Evolutionary conservation across 495 filamentous ascomycete species (phyloP).

Genomic region (Lindgomyces ingoldianus): DNA sequence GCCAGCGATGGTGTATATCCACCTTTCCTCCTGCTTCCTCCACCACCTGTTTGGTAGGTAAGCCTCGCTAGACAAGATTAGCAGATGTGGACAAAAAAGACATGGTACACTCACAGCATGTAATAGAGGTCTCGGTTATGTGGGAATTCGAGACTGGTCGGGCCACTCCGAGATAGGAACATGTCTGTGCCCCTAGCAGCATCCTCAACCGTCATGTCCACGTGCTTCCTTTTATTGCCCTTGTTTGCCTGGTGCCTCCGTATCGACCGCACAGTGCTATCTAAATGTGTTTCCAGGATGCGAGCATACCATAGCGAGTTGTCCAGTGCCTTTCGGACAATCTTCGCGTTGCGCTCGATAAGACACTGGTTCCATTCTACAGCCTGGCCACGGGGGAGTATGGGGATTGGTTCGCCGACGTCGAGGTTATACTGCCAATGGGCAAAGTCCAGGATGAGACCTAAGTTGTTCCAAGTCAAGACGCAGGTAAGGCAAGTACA

Average conservation of each 20-base stretch:
- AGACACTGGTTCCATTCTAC: slow-evolving; percentile 53
- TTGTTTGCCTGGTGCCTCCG: slow-evolving; percentile 51
- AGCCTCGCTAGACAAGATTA: slow-evolving; percentile 33
- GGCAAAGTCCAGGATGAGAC: slow-evolving; percentile 55
- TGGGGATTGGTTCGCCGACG: slow-evolving; percentile 53
- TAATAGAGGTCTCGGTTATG: slow-evolving; percentile 58
- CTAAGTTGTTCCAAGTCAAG: slow-evolving; percentile 55
- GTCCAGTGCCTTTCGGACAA: slow-evolving; percentile 48
- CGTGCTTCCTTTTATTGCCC: slow-evolving; percentile 51
- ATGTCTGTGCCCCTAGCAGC: slow-evolving; percentile 47
- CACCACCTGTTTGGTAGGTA: slow-evolving; percentile 53
- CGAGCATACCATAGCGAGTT: slow-evolving; percentile 52
- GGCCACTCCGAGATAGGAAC: slow-evolving; percentile 52
- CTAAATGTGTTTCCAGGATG: slow-evolving; percentile 55
- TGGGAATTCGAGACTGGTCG: slow-evolving; percentile 53
- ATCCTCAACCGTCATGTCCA: slow-evolving; percentile 53
- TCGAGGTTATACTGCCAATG: slow-evolving; percentile 57
- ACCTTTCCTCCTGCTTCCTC: slow-evolving; percentile 43
- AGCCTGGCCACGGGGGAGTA: slow-evolving; percentile 48
- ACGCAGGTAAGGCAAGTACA: slow-evolving; percentile 58
- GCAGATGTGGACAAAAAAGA: slow-evolving; percentile 26
- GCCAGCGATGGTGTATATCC: slow-evolving; percentile 50
- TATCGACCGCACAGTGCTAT: slow-evolving; percentile 53
- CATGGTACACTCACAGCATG: slow-evolving; percentile 41
- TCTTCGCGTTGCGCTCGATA: slow-evolving; percentile 43